Evolutionary conservation across 495 filamentous ascomycete genomes (phyloP).

Genomic region (Pyronema domesticum): DNA sequence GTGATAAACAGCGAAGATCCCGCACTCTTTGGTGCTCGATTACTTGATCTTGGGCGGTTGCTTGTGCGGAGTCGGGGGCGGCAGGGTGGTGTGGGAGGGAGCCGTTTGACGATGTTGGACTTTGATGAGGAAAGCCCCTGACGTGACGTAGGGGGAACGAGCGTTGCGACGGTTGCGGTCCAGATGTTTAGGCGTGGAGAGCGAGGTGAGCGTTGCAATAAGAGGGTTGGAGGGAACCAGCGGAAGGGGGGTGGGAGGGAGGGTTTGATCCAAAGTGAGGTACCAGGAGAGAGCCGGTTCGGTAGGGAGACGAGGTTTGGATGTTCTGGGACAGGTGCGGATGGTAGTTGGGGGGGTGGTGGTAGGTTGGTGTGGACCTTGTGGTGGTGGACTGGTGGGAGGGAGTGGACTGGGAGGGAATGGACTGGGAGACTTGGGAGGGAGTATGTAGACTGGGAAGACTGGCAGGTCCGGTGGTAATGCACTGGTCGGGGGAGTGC

Average conservation of each 20-base stretch:
- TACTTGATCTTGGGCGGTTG: not conserved
- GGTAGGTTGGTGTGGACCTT: no score
- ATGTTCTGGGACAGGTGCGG: not conserved
- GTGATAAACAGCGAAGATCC: not conserved
- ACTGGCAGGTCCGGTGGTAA: no score
- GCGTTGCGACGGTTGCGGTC: not conserved
- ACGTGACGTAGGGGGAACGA: not conserved
- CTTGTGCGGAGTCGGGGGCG: not conserved
- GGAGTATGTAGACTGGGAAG: no score
- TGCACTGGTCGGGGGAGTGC: no score
- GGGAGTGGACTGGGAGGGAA: no score
- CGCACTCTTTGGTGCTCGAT: not conserved
- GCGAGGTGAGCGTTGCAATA: not conserved
- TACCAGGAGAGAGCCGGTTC: no score
- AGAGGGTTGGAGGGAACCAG: no score
- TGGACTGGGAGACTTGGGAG: no score
- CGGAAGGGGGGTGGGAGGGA: not conserved
- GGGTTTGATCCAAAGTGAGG: no score
- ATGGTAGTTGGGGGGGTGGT: not conserved
- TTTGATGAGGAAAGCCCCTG: not conserved
- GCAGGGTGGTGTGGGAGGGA: not conserved
- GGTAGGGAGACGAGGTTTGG: not conserved
- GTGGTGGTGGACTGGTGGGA: no score
- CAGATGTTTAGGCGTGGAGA: not conserved
- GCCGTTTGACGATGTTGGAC: not conserved